phyloP scores from a whole-genome alignment of 2,329 filamentous ascomycete species.

The Colletotrichum cordylinicola region DNA sequence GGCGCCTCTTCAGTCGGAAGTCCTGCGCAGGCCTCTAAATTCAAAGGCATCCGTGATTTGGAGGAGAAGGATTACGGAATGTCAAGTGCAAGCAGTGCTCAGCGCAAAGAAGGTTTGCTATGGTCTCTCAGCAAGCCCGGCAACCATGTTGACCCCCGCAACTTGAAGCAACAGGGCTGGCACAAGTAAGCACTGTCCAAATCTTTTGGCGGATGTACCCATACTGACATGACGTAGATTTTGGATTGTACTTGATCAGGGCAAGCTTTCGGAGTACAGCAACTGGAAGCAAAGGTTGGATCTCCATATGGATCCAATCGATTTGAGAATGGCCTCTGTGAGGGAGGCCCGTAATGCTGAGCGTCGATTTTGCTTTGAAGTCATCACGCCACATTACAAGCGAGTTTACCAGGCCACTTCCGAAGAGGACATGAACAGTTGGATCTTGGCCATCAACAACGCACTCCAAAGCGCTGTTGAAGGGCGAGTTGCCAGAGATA shows the following conservation, averaged over 20 bases:
- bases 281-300: slow-evolving; percentile 99
- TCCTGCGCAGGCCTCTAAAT: slow-evolving; percentile 64
- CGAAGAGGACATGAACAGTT: slow-evolving; percentile 96
- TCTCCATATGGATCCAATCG: slow-evolving; percentile 97
- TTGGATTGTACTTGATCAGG: slow-evolving; percentile 98
- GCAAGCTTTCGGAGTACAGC: slow-evolving; percentile 95
- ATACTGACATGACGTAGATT: slow-evolving; percentile 64
- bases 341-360: slow-evolving; percentile 95
- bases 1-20: slow-evolving; percentile 52
- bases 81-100: slow-evolving; percentile 60
- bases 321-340: slow-evolving; percentile 95
- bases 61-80: slow-evolving; percentile 77
- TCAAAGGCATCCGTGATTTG: slow-evolving; percentile 91
- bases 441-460: slow-evolving; percentile 97
- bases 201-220: neutral
- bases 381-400: slow-evolving; percentile 96
- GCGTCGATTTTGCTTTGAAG: slow-evolving; percentile 95
- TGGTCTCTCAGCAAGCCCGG: slow-evolving; percentile 95
- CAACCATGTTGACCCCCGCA: slow-evolving; percentile 93
- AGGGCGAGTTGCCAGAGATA: slow-evolving; percentile 68
- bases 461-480: slow-evolving; percentile 96
- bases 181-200: slow-evolving; percentile 76
- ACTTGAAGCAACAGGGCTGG: slow-evolving; percentile 96
- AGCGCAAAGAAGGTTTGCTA: slow-evolving; percentile 90
- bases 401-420: slow-evolving; percentile 97